Conservation (phyloP, 2,329 filamentous ascomycete species). For the Fusarium sp. region DNA sequence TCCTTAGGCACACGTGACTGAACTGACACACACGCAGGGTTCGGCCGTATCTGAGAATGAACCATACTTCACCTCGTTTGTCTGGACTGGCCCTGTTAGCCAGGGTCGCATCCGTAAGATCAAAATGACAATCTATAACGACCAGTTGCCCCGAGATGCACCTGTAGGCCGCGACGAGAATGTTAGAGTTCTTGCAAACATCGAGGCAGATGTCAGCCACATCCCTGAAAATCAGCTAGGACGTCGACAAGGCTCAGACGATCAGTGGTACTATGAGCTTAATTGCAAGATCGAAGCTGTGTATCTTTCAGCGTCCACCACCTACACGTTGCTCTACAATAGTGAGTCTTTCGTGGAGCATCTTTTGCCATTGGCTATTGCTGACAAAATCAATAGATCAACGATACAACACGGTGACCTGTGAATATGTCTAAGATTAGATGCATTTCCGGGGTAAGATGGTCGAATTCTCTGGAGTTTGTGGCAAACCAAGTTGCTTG, state of each 20-base stretch:
- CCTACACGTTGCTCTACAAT: slow-evolving; percentile 59
- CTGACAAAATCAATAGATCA: slow-evolving; percentile 50
- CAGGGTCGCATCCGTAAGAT: slow-evolving; percentile 52
- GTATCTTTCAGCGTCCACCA: slow-evolving; percentile 58
- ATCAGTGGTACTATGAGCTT: slow-evolving; percentile 56
- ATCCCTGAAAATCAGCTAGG: slow-evolving; percentile 55
- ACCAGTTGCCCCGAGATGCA: slow-evolving; percentile 49
- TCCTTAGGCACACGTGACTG: background rate
- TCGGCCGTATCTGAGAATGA: slow-evolving; percentile 57
- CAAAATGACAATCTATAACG: slow-evolving; percentile 55
- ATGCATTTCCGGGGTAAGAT: background rate
- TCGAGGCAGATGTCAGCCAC: slow-evolving; percentile 57
- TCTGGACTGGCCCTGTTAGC: slow-evolving; percentile 50
- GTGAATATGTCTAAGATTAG: slow-evolving; percentile 56
- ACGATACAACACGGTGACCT: slow-evolving; percentile 57
- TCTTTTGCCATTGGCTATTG: background rate
- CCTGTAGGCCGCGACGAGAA: slow-evolving; percentile 54
- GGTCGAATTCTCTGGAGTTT: background rate
- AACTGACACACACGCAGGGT: slow-evolving; percentile 44
- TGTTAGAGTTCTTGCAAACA: slow-evolving; percentile 53
- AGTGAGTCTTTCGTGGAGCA: slow-evolving; percentile 46
- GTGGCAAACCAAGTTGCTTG: background rate
- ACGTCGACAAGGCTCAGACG: slow-evolving; percentile 53
- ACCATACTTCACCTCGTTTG: slow-evolving; percentile 52
- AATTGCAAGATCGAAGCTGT: slow-evolving; percentile 57